Percentiles rank a stretch among this genome's conserved stretches.
phyloP scores from a whole-genome alignment of 371 early-diverging fungal species.

The Cokeromyces recurvatus region DNA sequence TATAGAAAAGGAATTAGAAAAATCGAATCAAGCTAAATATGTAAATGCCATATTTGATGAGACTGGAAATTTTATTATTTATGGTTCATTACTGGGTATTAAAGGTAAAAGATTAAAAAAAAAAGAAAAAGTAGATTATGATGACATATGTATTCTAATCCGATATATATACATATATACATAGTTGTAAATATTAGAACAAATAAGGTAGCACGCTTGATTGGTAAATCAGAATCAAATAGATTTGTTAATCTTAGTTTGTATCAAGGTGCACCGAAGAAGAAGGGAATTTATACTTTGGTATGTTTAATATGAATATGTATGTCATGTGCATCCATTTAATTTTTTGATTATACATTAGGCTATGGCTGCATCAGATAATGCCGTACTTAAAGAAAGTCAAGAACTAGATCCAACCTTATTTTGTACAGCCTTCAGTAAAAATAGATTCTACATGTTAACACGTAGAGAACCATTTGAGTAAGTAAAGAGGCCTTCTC shows the following conservation, averaged over 20 bases:
- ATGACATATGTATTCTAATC: not conserved
- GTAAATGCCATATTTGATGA: constrained; percentile 93
- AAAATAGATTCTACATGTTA: constrained; percentile 92
- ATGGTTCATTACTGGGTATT: constrained; percentile 90
- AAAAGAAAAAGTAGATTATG: no score
- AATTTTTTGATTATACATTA: constrained; percentile 14
- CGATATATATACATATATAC: not conserved
- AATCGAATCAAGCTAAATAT: constrained; percentile 59
- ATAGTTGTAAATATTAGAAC: constrained; percentile 74
- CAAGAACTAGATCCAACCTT: constrained; percentile 80
- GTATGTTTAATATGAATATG: constrained; percentile 24
- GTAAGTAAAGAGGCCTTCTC: constrained; percentile 22
- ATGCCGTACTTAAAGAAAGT: constrained; percentile 70
- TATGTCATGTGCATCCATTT: no score
- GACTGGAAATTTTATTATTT: constrained; percentile 83
- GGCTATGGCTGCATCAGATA: constrained; percentile 90
- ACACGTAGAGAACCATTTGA: constrained; percentile 83
- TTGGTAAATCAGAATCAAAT: constrained; percentile 88
- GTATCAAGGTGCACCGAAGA: constrained; percentile 85
- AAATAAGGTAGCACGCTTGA: constrained; percentile 77
- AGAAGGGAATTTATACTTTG: constrained; percentile 71
- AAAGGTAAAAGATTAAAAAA: constrained; percentile 52
- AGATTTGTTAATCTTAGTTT: constrained; percentile 87
- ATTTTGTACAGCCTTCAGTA: constrained; percentile 85
- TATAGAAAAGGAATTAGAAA: constrained; percentile 83